Base-by-base conservation (phyloP, 1,139 yeast species). In the Nadsonia commutata region DNA sequence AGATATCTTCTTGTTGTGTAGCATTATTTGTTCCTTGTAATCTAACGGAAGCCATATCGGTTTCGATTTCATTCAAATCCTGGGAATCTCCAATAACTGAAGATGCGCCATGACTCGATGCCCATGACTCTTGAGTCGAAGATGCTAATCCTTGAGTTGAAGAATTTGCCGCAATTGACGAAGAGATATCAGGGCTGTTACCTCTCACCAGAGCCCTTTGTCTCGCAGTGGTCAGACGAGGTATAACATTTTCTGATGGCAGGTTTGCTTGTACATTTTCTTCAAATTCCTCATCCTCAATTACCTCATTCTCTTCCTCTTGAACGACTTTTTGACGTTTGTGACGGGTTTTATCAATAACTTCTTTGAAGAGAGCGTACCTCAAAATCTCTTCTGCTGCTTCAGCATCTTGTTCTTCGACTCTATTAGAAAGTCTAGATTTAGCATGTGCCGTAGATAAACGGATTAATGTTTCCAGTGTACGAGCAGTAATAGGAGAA, bases 401-500 rank as follows among this genome's bases (percentile, higher is more conserved):
- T 50, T 72, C 68, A 1, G 96, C 95, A 63, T 90, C 99, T 50
- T 71, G 71, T 23, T 74, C 74, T 37, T 80, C 85, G 18, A 90
- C 80, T 2, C 75, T 70, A 52, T 74, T 74, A 20, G 95, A 81
- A 44, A 90, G 68, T 54, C 98, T 71, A 13, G 90, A 85, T 59
- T 90, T 90, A 19, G 99, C 98, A 62, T 90, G 99, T 0, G 98
- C 98, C 1, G 97, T 84, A 1, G 97, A 73, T 49, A 90, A 69
- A 69, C 99, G 94, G 60, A 90, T 90, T 53, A 90, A 70, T 0
- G 99, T 90, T 65, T 90, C 99, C 54, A 90, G 70, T 2, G 98
- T 93, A 77, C 99, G 84, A 19, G 98, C 95, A 2, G 99, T 90
- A 52, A 93, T 85, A 36, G 99, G 98, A 1, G 95, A 82, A 2